phyloP scores from a whole-genome alignment of 139 green algal species.

The Desmodesmus armatus region DNA sequence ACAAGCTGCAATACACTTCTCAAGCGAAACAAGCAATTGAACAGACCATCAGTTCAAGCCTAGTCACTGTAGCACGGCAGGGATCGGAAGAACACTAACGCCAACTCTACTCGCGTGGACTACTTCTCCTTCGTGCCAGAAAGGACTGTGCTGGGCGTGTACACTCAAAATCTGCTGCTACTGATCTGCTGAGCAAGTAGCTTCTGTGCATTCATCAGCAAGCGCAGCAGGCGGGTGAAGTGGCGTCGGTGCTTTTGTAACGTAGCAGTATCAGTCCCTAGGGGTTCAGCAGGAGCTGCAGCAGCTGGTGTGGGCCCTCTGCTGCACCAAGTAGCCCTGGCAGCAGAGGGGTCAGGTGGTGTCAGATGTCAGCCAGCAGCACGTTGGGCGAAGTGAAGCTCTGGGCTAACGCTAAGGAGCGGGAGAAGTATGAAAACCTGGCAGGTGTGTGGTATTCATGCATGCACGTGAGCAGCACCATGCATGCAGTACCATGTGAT shows the following conservation, averaged over 20 bases:
- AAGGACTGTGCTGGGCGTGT: too few relatives aligned
- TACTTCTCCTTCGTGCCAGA: neutral
- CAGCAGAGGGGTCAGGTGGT: neutral
- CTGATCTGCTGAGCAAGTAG: neutral
- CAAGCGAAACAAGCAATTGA: too few relatives aligned
- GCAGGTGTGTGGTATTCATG: slow-evolving; percentile 57
- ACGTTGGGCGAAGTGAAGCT: slow-evolving; percentile 61
- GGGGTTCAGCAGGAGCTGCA: neutral
- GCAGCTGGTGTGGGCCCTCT: neutral
- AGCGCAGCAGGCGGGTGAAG: neutral
- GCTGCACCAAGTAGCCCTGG: neutral
- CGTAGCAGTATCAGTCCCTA: too few relatives aligned
- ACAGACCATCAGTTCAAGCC: too few relatives aligned
- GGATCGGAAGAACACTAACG: too few relatives aligned
- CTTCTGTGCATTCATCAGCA: neutral
- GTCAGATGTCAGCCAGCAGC: too few relatives aligned
- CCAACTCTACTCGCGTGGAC: too few relatives aligned
- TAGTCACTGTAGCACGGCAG: too few relatives aligned
- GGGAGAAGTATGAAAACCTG: slow-evolving; percentile 83
- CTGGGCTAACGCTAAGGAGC: slow-evolving; percentile 81
- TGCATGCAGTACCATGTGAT: neutral
- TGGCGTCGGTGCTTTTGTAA: too few relatives aligned
- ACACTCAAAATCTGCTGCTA: neutral
- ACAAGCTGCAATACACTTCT: too few relatives aligned
- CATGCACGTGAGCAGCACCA: too few relatives aligned